A percentile compares a stretch with the other conserved stretches of the same genome.
Evolutionary conservation across 345 rosid species (phyloP).

Genomic region (Clarkia xantiana): DNA sequence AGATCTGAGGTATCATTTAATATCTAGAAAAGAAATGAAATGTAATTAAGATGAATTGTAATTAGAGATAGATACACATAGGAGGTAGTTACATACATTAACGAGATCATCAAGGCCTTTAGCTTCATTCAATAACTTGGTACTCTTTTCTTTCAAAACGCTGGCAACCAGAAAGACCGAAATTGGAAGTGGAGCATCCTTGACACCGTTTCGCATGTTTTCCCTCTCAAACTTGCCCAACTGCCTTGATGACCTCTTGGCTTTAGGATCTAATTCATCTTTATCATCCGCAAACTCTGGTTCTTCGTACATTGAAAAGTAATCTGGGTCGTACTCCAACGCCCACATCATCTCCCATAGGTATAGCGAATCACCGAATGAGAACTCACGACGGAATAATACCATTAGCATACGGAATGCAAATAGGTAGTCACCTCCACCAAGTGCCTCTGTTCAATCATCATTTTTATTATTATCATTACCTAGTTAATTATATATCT

Average conservation of each 20-base stretch:
- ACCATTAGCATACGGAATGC: conserved; percentile 98
- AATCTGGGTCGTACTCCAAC: conserved; percentile 79
- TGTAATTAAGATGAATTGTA: too few relatives aligned
- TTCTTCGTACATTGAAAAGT: conserved; percentile 58
- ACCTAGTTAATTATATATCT: too few relatives aligned
- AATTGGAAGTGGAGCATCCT: conserved; percentile 73
- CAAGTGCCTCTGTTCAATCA: conserved; percentile 28
- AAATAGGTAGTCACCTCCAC: conserved; percentile 93
- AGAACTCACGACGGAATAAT: conserved; percentile 85
- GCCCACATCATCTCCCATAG: conserved; percentile 99
- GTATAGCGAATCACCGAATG: conserved; percentile 82
- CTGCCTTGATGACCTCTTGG: conserved; percentile 50
- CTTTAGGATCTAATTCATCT: conserved; percentile 43
- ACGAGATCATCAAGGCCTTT: conserved; percentile 89
- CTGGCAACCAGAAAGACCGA: conserved; percentile 91
- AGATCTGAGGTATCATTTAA: too few relatives aligned
- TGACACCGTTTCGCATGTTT: conserved; percentile 45
- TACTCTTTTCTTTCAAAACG: conserved; percentile 87
- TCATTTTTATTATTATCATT: too few relatives aligned
- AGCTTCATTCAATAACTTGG: conserved; percentile 66
- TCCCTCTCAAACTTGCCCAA: conserved; percentile 86
- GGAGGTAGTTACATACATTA: too few relatives aligned
- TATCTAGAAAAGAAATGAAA: too few relatives aligned
- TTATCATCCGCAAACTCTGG: conserved; percentile 28
- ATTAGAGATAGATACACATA: too few relatives aligned